A percentile compares a stretch with the other conserved stretches of the same genome.
Evolutionary conservation across 1,284 basidiomycete species (phyloP).

Genomic region (Rhizoctonia solani): DNA sequence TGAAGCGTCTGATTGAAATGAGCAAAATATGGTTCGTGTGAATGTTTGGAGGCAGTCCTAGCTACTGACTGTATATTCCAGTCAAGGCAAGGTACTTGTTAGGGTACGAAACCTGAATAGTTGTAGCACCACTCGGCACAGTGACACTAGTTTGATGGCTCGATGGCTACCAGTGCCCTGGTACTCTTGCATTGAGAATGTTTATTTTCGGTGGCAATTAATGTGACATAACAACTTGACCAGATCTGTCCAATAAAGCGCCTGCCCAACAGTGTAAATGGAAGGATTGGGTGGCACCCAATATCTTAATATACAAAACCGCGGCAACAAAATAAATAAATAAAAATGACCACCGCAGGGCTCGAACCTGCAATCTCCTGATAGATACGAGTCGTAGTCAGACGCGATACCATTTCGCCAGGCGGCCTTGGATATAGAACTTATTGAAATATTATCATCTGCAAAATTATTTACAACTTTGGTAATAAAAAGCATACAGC

Average conservation of each 20-base stretch:
- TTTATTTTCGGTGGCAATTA: too few species aligned
- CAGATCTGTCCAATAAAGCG: too few species aligned
- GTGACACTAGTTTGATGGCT: conserved; percentile 1
- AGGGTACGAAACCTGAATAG: conserved; percentile 9
- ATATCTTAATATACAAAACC: too few species aligned
- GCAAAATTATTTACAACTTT: too few species aligned
- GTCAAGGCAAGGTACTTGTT: background rate
- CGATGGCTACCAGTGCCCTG: too few species aligned
- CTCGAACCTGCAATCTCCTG: conserved; percentile 89
- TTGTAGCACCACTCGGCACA: background rate
- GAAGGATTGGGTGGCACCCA: too few species aligned
- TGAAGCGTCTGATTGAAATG: conserved; percentile 58
- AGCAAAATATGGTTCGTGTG: conserved; percentile 49
- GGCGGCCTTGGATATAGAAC: conserved; percentile 6
- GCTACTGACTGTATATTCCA: background rate
- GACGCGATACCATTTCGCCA: conserved; percentile 34
- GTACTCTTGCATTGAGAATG: too few species aligned
- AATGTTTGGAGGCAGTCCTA: background rate
- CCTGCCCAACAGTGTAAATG: too few species aligned
- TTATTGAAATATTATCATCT: too few species aligned
- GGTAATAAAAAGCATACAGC: too few species aligned
- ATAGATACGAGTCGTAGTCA: conserved; percentile 45
- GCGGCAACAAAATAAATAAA: too few species aligned
- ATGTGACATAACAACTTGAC: too few species aligned
- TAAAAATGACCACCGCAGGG: conserved; percentile 56